A percentile compares a stretch with the other conserved stretches of the same genome.
These are phyloP conservation scores for Penicillium crustosum DNA, from an alignment of 2,329 filamentous ascomycete species.

Conservation along the genomic window DNA sequence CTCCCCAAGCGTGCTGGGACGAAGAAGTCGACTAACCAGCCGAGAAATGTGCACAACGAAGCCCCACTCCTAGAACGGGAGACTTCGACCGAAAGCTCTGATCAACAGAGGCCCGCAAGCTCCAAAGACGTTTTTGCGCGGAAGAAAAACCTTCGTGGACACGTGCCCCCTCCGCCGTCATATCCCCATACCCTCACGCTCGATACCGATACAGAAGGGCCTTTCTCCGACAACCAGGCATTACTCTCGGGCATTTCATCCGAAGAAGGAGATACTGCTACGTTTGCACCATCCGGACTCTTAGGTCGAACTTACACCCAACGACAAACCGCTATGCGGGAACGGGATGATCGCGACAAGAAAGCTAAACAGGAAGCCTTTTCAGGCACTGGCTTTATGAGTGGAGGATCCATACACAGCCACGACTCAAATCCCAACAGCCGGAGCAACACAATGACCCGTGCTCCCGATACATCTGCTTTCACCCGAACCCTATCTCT, in stretches of 20 bases:
- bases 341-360: constrained; percentile 39
- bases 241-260: constrained; percentile 8
- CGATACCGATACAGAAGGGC: constrained; percentile 21
- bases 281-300: constrained; percentile 40
- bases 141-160: constrained; percentile 31
- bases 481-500: constrained; percentile 50
- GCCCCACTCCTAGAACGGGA: constrained; percentile 63
- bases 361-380: constrained; percentile 49
- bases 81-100: constrained; percentile 36
- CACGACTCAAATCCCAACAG: constrained; percentile 27
- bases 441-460: constrained; percentile 37
- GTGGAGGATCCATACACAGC: constrained; percentile 40
- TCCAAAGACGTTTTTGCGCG: constrained; percentile 28
- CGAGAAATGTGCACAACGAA: constrained; percentile 51
- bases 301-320: constrained; percentile 43
- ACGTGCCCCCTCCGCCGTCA: constrained; percentile 31
- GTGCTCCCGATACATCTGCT: constrained; percentile 28
- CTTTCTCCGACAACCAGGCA: constrained; percentile 9
- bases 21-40: constrained; percentile 16
- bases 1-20: constrained; percentile 29
- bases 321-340: constrained; percentile 42
- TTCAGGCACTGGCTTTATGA: constrained; percentile 54
- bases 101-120: constrained; percentile 24
- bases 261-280: constrained; percentile 24
- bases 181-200: constrained; percentile 29